Percentiles rank a stretch among this genome's conserved stretches.
Evolutionary conservation across 345 rosid species (phyloP).

Genomic region (Arabis hirsuta): DNA sequence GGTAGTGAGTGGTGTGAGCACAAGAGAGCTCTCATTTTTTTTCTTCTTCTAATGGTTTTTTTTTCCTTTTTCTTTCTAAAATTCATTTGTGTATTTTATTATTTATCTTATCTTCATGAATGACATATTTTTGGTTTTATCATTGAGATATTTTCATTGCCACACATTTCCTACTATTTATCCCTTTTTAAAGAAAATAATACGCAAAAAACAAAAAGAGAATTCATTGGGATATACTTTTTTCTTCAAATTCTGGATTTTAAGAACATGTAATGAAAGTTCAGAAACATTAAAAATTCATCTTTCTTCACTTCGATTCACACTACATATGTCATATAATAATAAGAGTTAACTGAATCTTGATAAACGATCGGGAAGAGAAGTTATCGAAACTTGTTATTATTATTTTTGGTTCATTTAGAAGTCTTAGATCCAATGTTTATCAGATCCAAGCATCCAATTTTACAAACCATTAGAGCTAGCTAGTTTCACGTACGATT

Average conservation of each 20-base stretch:
- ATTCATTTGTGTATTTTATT: slow-evolving; percentile 5
- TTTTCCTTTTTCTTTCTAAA: background rate
- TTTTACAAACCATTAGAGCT: slow-evolving; percentile 24
- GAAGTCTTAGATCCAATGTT: background rate
- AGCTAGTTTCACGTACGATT: slow-evolving; percentile 52
- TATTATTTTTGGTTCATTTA: background rate
- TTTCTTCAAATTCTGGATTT: background rate
- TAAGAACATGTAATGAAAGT: background rate
- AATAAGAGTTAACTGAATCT: background rate
- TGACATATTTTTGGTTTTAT: slow-evolving; percentile 34
- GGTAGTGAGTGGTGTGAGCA: slow-evolving; percentile 39
- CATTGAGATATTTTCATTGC: slow-evolving; percentile 23
- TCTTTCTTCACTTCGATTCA: background rate
- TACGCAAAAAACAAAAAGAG: background rate
- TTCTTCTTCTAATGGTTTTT: slow-evolving; percentile 11
- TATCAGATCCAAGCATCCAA: background rate
- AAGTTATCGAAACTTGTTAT: background rate
- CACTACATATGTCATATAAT: background rate
- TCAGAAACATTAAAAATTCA: background rate
- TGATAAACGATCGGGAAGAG: slow-evolving; percentile 1
- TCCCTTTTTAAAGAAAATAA: slow-evolving; percentile 16
- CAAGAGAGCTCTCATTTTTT: slow-evolving; percentile 51
- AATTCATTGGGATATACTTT: slow-evolving; percentile 10
- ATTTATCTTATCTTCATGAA: slow-evolving; percentile 35
- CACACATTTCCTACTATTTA: slow-evolving; percentile 23